phyloP scores from a whole-genome alignment of 2,329 filamentous ascomycete species.

The Sarocladiaceae sp. region DNA sequence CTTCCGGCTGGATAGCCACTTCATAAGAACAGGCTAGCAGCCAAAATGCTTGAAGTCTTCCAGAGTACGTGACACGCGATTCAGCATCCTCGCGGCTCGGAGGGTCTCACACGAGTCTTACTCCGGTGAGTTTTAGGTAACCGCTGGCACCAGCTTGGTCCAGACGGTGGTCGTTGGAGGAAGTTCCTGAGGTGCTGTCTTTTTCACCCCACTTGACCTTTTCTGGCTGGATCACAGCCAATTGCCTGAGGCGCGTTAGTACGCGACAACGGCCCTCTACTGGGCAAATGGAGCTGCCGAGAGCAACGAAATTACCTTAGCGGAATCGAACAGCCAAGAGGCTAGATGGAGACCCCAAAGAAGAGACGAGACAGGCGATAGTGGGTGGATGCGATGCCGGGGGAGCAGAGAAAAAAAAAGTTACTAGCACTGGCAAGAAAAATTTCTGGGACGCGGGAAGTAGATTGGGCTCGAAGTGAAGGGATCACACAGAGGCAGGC shows the following conservation, averaged over 20 bases:
- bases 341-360: not conserved
- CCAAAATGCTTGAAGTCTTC: no score
- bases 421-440: not conserved
- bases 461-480: no score
- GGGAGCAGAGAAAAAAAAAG: conserved; percentile 5
- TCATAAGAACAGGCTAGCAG: no score
- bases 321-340: not conserved
- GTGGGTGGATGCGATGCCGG: conserved; percentile 8
- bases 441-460: conserved; percentile 1
- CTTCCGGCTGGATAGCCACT: no score
- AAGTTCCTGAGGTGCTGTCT: not conserved
- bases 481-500: not conserved
- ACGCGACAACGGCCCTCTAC: not conserved
- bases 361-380: not conserved
- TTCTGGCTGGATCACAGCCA: not conserved
- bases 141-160: not conserved
- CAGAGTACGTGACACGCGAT: no score
- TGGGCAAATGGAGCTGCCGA: not conserved
- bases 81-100: conserved; percentile 2
- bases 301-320: conserved; percentile 1
- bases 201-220: conserved; percentile 4
- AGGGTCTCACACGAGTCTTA: not conserved
- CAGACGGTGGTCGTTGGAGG: no score
- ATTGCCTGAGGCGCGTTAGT: conserved; percentile 4
- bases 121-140: conserved; percentile 1